A percentile compares a stretch with the other conserved stretches of the same genome.
Conservation (phyloP, 2,329 filamentous ascomycete genomes). For the Arthrinium puccinioides region DNA sequence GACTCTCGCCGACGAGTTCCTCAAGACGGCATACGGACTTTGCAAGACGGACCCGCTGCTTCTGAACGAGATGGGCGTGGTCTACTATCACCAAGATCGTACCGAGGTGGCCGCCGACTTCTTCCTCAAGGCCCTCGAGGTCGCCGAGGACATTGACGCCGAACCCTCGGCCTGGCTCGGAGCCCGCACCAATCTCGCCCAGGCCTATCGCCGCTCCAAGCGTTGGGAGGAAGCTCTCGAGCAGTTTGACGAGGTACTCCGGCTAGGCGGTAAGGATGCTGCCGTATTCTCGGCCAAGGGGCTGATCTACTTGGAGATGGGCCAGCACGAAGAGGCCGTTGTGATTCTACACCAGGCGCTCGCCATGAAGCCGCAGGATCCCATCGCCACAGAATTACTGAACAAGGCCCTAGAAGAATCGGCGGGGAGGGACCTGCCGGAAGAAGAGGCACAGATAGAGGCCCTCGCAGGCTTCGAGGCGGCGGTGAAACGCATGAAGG, state of each 20-base stretch:
- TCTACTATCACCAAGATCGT: conserved; percentile 87
- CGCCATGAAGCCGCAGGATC: conserved; percentile 71
- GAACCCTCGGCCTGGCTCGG: conserved; percentile 78
- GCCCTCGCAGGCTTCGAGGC: conserved; percentile 6
- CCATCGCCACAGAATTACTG: conserved; percentile 71
- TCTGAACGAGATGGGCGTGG: conserved; percentile 91
- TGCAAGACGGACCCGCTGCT: conserved; percentile 83
- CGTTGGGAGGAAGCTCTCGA: conserved; percentile 64
- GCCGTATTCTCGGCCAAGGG: conserved; percentile 77
- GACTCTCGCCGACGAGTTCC: conserved; percentile 86
- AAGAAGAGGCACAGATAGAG: conserved; percentile 4
- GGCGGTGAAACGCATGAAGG: conserved; percentile 1
- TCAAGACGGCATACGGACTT: conserved; percentile 78
- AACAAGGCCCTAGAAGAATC: conserved; percentile 64
- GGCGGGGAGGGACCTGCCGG: conserved; percentile 29
- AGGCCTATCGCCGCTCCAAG: conserved; percentile 70
- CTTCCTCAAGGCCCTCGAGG: conserved; percentile 69
- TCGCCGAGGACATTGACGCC: conserved; percentile 74
- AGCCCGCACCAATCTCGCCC: conserved; percentile 81
- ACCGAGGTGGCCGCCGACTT: conserved; percentile 68
- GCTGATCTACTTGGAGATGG: conserved; percentile 73
- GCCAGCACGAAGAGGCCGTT: conserved; percentile 68
- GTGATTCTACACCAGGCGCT: conserved; percentile 78
- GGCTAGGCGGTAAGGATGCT: conserved; percentile 73
- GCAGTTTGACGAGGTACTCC: conserved; percentile 81